Evolutionary conservation across 2,329 filamentous ascomycete species (phyloP), one percentile per base, ranked within the genome.

Genomic region (Arthrinium phaeospermum): DNA sequence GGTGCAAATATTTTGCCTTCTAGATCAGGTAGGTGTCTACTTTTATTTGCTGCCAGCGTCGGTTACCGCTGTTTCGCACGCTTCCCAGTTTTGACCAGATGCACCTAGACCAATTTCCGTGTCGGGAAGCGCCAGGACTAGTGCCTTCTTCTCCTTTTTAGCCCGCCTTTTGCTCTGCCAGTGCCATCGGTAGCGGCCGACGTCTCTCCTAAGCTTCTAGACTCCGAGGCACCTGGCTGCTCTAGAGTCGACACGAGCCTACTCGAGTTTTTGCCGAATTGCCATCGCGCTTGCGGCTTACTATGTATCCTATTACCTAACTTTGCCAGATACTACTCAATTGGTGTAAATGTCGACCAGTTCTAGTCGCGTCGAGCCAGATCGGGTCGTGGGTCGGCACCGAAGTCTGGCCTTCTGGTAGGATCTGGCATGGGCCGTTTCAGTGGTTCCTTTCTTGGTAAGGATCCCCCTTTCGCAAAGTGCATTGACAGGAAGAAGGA

Each of bases 41-140:
- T 53, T 53, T 53, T 53, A 27, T 53, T 53, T 27, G 4, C 13
- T 30, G 14, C 51, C 24, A 53, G 49, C 27, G 51, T 34, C 30
- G 30, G 53, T n/a, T 61, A 61, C 53, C 53, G 53, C 53, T 37
- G 53, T 61, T 61, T 61, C 30, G 51, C 53, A 22, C 14, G 14
- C 12, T 16, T 61, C 7, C 53, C 53, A 37, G 53, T 61, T 27
- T 61, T 61, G 53, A 22, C 53, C 53, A 61, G 53, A 61, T 19
- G 30, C 53, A 37, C 34, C 57, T 41, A 64, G 57, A 64, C 57
- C 57, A 64, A 64, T 64, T 64, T 64, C 57, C 57, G 57, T 64
- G 57, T 64, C 22, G 57, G 57, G 30, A 64, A n/a, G 34, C 57
- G 34, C 34, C 34, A 64, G 41, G 34, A 12, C 34, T 64, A 64